Conservation (phyloP, 805 yeast species). For the Ogataea neopini region DNA sequence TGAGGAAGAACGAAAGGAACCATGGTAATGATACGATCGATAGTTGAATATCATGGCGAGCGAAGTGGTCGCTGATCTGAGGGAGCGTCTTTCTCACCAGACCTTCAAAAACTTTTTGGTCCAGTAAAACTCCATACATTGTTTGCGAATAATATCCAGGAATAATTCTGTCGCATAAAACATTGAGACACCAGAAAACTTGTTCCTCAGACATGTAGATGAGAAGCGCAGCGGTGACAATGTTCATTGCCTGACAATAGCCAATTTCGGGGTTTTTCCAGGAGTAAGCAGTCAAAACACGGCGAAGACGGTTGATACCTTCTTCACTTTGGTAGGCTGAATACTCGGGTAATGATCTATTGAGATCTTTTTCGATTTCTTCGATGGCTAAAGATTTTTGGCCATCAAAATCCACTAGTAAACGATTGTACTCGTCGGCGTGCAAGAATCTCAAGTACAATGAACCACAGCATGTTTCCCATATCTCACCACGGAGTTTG, state of each 20-base stretch:
- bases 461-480: constrained; percentile 93
- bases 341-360: constrained; percentile 93
- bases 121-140: constrained; percentile 95
- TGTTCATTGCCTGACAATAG: constrained; percentile 98
- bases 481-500: constrained; percentile 88
- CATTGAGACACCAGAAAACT: constrained; percentile 89
- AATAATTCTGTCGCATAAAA: constrained; percentile 77
- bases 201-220: constrained; percentile 94
- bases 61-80: constrained; percentile 78
- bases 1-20: constrained; percentile 88
- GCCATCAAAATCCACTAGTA: constrained; percentile 62
- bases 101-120: constrained; percentile 90
- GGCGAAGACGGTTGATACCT: constrained; percentile 81
- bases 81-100: constrained; percentile 91
- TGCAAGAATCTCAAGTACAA: constrained; percentile 69
- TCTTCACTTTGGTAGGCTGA: constrained; percentile 86
- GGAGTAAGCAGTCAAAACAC: constrained; percentile 90
- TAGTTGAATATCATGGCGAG: constrained; percentile 78
- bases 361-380: constrained; percentile 94
- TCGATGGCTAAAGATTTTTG: constrained; percentile 83
- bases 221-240: constrained; percentile 75
- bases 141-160: constrained; percentile 97
- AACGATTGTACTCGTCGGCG: constrained; percentile 54
- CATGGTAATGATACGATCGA: constrained; percentile 94
- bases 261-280: constrained; percentile 98